Evolutionary conservation across 257 asterid species (phyloP).

Genomic region (Solanum arcanum): DNA sequence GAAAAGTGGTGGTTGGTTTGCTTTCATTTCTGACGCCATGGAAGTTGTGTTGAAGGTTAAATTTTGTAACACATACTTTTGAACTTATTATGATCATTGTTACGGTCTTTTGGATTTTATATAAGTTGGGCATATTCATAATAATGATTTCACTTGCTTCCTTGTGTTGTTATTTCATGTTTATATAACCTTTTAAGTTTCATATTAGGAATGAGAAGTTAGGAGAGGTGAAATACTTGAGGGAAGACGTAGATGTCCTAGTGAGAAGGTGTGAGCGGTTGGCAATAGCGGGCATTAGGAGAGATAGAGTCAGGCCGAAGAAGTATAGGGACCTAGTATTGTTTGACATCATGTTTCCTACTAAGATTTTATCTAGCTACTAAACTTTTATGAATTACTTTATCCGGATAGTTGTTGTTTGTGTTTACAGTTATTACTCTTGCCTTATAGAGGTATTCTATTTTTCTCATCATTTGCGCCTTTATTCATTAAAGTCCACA

Average conservation of each 20-base stretch:
- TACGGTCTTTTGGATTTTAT: neutral
- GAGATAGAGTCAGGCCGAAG: neutral
- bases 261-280: neutral
- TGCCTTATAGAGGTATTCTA: neutral
- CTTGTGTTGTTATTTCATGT: neutral
- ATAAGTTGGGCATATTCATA: neutral
- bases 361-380: neutral
- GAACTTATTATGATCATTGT: neutral
- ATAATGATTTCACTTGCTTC: neutral
- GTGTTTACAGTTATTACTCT: neutral
- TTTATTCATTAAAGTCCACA: neutral
- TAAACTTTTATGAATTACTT: neutral
- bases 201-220: neutral
- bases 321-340: neutral
- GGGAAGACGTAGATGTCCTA: neutral
- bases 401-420: neutral
- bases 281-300: neutral
- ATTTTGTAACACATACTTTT: neutral
- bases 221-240: neutral
- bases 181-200: neutral
- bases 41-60: conserved; percentile 88
- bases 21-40: conserved; percentile 89
- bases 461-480: neutral
- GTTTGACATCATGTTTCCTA: neutral
- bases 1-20: conserved; percentile 93